Base-by-base conservation (phyloP, 2,329 filamentous ascomycete species). In the Colletotrichum sojae region DNA sequence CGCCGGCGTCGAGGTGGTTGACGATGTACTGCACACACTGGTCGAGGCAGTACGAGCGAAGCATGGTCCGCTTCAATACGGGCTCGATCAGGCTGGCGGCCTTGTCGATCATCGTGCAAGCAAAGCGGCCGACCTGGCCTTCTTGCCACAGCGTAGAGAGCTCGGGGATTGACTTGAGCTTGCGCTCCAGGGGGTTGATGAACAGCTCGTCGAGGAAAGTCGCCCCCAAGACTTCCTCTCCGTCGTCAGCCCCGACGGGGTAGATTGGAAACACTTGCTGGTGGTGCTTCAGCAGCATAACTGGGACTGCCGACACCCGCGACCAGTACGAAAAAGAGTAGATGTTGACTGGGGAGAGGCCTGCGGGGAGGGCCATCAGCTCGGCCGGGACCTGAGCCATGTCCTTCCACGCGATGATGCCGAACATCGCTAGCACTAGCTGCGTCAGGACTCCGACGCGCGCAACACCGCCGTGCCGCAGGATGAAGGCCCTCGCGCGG, bases 251-350 rank as follows among this genome's bases (percentile, higher is more conserved):
- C 15, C 61, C 61, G 13, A 63, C 16, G 10, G 54, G 53, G 13
- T 43, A 31, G 5, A 64, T 10, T 6, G 45, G 43, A 4, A 64
- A 64, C 1, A 58, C 20, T 2, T 54, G 62, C 13, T 64, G 62
- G 25, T 64, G 62, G 12, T 64, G 62, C 12, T 58, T 58, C 22
- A 64, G 31, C 22, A 64, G 10, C 62, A 64, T 64, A 3, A 64
- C 54, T 2, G 62, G 53, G 1, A 64, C 62, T 1, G 62, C 62
- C 8, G 62, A 58, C 6, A 64, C 62, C 1, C 62, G 62, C 5
- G 62, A 64, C 62, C 62, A 64, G 62, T 64, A 58, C 1, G 62
- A 58, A 15, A 64, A 64, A 9, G 62, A 58, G 54, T 64, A 64
- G 10, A 64, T 58, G 36, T 64, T 58, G 54, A 58, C 46, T 3